Evolutionary conservation across 768 basidiomycete genomes (phyloP).

Genomic region (Mycena capillaripes): DNA sequence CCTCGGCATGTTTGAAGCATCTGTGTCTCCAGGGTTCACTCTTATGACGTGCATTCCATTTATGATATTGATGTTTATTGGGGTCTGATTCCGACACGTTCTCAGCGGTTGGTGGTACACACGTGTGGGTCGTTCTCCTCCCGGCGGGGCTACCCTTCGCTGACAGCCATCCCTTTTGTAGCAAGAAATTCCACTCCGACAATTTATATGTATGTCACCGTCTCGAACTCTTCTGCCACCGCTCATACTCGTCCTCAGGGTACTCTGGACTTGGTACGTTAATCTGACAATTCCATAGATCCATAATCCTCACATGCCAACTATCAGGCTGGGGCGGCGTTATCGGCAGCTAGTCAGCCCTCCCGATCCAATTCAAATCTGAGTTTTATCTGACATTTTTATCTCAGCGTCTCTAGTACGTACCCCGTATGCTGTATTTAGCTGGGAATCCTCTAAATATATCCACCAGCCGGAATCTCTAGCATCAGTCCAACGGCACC

Average conservation of each 20-base stretch:
- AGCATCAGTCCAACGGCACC: conserved; percentile 28
- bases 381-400: neutral
- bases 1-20: conserved; percentile 37
- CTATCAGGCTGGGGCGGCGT: conserved; percentile 34
- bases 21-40: conserved; percentile 35
- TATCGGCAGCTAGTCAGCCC: conserved; percentile 34
- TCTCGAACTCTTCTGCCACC: neutral
- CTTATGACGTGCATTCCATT: conserved; percentile 35
- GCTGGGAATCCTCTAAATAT: neutral
- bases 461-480: conserved; percentile 32
- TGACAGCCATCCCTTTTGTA: neutral
- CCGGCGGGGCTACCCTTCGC: neutral
- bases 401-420: conserved; percentile 28
- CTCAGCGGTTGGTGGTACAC: conserved; percentile 39
- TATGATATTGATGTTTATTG: neutral
- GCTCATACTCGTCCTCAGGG: conserved; percentile 16
- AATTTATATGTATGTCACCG: conserved; percentile 32
- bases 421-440: neutral
- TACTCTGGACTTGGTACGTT: conserved; percentile 34
- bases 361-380: neutral
- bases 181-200: conserved; percentile 34
- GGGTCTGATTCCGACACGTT: neutral
- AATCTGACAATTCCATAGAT: neutral
- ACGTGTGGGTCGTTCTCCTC: conserved; percentile 19
- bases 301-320: neutral